Percentiles rank a stretch among this genome's conserved stretches.
These are phyloP conservation scores for Trichoderma virens DNA, from an alignment of 495 filamentous ascomycete species.

Conservation along the genomic window DNA sequence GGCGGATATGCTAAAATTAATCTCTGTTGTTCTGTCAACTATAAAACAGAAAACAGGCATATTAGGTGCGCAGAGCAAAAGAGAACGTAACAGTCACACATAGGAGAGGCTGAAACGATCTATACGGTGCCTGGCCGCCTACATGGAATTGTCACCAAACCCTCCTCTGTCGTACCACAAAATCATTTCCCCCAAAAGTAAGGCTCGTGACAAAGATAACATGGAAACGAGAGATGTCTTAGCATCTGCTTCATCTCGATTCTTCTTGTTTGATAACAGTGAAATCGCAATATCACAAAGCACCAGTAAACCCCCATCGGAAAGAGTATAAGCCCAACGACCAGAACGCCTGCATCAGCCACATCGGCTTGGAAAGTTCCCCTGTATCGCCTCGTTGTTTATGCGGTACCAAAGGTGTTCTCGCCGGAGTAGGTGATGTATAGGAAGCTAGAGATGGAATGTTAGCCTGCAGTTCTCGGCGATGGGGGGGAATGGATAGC, in stretches of 20 bases:
- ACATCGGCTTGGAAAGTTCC: not conserved
- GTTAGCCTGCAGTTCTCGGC: conserved; percentile 19
- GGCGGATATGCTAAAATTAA: not conserved
- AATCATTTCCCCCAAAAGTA: not conserved
- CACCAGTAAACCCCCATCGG: not conserved
- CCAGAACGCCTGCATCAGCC: conserved; percentile 6
- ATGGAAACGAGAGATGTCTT: not conserved
- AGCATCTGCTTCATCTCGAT: not conserved
- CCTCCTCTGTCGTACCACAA: not conserved
- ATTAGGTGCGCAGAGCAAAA: not conserved
- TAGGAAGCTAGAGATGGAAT: conserved; percentile 30
- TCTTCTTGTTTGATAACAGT: not conserved
- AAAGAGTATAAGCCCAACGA: conserved; percentile 6
- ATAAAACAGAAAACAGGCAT: not conserved
- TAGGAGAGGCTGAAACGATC: not conserved
- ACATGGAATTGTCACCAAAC: not conserved
- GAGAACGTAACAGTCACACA: not conserved
- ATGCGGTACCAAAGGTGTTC: conserved; percentile 82
- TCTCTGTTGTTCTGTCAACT: not conserved
- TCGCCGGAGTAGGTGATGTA: conserved; percentile 90
- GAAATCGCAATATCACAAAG: conserved; percentile 4
- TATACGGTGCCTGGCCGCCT: not conserved
- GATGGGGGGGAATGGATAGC: not conserved
- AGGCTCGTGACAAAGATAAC: not conserved
- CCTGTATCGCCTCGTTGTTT: conserved; percentile 1